These are phyloP conservation scores for Zygotorulaspora mrakii DNA, from an alignment of 1,139 yeast genomes.

Conservation along the genomic window DNA sequence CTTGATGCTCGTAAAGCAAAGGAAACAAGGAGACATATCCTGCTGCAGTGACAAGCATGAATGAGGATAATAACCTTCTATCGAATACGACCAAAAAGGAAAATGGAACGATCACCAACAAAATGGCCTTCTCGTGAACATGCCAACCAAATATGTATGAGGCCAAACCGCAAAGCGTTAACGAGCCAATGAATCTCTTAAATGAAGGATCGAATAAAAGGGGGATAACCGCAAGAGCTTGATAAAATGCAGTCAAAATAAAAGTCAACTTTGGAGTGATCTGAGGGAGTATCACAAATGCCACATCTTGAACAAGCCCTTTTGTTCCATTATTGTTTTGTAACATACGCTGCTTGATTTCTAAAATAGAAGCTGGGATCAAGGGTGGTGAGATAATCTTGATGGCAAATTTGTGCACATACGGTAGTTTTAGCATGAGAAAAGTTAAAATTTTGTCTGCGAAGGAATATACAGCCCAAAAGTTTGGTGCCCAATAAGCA, in stretches of 20 bases:
- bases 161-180: constrained; percentile 86
- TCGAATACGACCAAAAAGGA: constrained; percentile 73
- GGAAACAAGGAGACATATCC: constrained; percentile 91
- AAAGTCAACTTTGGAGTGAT: constrained; percentile 78
- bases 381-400: constrained; percentile 30
- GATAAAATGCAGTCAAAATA: constrained; percentile 74
- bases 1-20: constrained; percentile 73
- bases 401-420: constrained; percentile 39
- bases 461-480: constrained; percentile 93
- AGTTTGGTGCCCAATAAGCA: constrained; percentile 98
- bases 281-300: constrained; percentile 74
- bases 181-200: constrained; percentile 74
- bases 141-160: constrained; percentile 97
- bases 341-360: constrained; percentile 32
- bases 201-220: constrained; percentile 70
- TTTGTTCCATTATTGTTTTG: constrained; percentile 56
- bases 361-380: constrained; percentile 33
- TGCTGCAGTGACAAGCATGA: constrained; percentile 63
- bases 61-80: constrained; percentile 65
- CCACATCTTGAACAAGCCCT: constrained; percentile 89
- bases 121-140: constrained; percentile 94
- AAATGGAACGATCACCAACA: constrained; percentile 85
- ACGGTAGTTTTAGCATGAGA: constrained; percentile 46
- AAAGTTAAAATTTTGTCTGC: constrained; percentile 69
- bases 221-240: constrained; percentile 68